phyloP scores from a whole-genome alignment of 345 rosid genomes.

The Passiflora organensis region DNA sequence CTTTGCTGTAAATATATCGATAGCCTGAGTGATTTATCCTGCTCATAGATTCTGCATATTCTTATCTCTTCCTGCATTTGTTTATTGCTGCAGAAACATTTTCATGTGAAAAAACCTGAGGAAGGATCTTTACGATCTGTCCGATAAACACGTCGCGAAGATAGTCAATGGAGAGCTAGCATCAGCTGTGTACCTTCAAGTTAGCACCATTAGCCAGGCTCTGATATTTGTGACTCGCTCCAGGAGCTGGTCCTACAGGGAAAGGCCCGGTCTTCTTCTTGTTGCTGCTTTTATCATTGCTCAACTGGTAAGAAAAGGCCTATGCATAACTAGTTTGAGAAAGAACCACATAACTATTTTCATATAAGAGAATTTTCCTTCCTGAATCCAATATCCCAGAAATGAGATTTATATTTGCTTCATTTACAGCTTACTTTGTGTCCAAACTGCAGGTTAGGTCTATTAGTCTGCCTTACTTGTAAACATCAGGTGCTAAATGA shows the following conservation, averaged over 20 bases:
- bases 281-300: conserved; percentile 62
- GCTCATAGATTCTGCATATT: background rate
- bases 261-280: conserved; percentile 66
- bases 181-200: conserved; percentile 69
- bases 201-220: conserved; percentile 87
- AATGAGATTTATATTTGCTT: no score
- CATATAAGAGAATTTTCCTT: no score
- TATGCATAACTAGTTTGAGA: no score
- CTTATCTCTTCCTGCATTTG: background rate
- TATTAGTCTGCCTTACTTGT: no score
- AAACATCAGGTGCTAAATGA: no score
- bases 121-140: conserved; percentile 9
- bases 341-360: no score
- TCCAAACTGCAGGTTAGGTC: no score
- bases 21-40: background rate
- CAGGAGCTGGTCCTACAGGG: conserved; percentile 52
- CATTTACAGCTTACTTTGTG: no score
- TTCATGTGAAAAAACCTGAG: conserved; percentile 32
- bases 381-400: no score
- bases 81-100: conserved; percentile 34
- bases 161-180: conserved; percentile 35
- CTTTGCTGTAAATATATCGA: conserved; percentile 38
- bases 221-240: conserved; percentile 72
- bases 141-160: conserved; percentile 12
- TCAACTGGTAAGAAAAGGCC: conserved; percentile 37